Conservation (phyloP, 2,329 filamentous ascomycete genomes). For the Zymoseptoria crescenta region DNA sequence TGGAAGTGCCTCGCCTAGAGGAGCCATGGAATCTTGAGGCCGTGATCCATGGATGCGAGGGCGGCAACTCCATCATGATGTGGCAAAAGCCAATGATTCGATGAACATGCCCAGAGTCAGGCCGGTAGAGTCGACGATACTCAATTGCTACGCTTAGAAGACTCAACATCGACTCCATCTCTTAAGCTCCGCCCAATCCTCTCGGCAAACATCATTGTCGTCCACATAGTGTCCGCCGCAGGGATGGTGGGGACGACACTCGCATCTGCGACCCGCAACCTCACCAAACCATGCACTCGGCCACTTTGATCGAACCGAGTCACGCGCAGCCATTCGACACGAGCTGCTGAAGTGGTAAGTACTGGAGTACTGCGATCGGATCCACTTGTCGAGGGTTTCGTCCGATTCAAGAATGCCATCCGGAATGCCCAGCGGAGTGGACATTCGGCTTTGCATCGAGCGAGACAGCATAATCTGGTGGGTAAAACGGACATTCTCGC, state of each 20-base stretch:
- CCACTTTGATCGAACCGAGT: conserved; percentile 13
- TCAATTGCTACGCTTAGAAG: too few relatives aligned
- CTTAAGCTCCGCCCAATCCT: conserved; percentile 7
- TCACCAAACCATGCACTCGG: conserved; percentile 14
- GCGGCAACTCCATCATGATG: too few relatives aligned
- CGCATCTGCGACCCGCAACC: conserved; percentile 19
- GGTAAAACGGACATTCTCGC: conserved; percentile 2
- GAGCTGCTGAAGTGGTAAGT: conserved; percentile 8
- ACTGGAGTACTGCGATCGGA: conserved; percentile 7
- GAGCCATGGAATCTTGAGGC: too few relatives aligned
- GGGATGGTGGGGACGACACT: conserved; percentile 16
- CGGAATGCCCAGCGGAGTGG: conserved; percentile 1
- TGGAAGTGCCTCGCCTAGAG: too few relatives aligned
- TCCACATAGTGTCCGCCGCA: conserved; percentile 11
- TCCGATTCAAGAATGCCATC: conserved; percentile 2
- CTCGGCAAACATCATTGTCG: conserved; percentile 10
- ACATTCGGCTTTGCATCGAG: conserved; percentile 5
- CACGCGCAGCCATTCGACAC: conserved; percentile 11
- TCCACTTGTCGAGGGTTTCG: conserved; percentile 6
- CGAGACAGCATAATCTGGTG: conserved; percentile 4
- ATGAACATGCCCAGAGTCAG: too few relatives aligned
- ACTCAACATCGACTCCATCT: neutral
- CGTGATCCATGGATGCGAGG: too few relatives aligned
- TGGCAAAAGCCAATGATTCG: too few relatives aligned
- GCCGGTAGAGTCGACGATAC: neutral